A percentile compares a stretch with the other conserved stretches of the same genome.
Evolutionary conservation across 176 grass and related monocot genomes (phyloP).

Genomic region (barley (Hordeum vulgare)): MorexV3_pseudomolecules_assembly NC_058524.1:101852056-101852555

Average conservation of each 20-base stretch:
- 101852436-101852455: slow-evolving; percentile 14
- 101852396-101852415: slow-evolving; percentile 11
- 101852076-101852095: background rate
- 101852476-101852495: background rate
- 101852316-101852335: background rate
- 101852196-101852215: background rate
- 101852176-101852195: background rate
- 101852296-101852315: background rate
- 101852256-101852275: background rate
- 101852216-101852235: no score
- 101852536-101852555: background rate
- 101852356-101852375: background rate
- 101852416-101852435: slow-evolving; percentile 9
- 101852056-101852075: background rate
- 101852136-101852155: background rate
- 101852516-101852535: slow-evolving; percentile 8
- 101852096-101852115: background rate
- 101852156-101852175: background rate
- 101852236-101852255: background rate
- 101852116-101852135: background rate
- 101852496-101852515: slow-evolving; percentile 10
- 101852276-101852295: background rate
- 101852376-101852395: background rate
- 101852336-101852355: background rate
- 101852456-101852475: slow-evolving; percentile 20